phyloP scores from a whole-genome alignment of 768 basidiomycete species.

The Cubamyces sp. region DNA sequence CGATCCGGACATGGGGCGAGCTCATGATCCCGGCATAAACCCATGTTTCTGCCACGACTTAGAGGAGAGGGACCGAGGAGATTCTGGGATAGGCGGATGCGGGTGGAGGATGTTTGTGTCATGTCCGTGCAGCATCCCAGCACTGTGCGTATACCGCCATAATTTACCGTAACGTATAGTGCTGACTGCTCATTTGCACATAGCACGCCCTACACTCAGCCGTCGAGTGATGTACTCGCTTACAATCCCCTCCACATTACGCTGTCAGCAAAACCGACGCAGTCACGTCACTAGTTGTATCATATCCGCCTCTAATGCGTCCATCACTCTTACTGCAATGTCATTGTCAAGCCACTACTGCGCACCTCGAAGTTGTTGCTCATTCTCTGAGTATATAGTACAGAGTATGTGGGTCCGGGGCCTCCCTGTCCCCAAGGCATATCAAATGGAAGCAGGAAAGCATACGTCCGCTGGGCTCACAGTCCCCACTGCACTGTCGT shows the following conservation, averaged over 20 bases:
- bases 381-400: too few species aligned
- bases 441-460: too few species aligned
- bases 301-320: constrained; percentile 3
- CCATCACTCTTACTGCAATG: not conserved
- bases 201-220: too few species aligned
- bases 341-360: not conserved
- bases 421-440: too few species aligned
- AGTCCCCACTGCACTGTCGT: too few species aligned
- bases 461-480: too few species aligned
- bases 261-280: not conserved
- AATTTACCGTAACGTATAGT: too few species aligned
- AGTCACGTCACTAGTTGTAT: not conserved
- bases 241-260: not conserved
- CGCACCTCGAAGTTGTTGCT: too few species aligned
- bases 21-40: constrained; percentile 68
- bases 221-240: not conserved
- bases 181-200: too few species aligned
- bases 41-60: not conserved
- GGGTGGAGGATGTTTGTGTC: not conserved
- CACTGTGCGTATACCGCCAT: too few species aligned
- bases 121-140: too few species aligned
- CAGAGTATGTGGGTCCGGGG: too few species aligned
- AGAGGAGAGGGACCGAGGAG: not conserved
- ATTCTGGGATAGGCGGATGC: not conserved
- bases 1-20: constrained; percentile 78